Evolutionary conservation across 345 rosid species (phyloP), one percentile per base, ranked within the genome.

Genomic region (Boechera retrofracta): DNA sequence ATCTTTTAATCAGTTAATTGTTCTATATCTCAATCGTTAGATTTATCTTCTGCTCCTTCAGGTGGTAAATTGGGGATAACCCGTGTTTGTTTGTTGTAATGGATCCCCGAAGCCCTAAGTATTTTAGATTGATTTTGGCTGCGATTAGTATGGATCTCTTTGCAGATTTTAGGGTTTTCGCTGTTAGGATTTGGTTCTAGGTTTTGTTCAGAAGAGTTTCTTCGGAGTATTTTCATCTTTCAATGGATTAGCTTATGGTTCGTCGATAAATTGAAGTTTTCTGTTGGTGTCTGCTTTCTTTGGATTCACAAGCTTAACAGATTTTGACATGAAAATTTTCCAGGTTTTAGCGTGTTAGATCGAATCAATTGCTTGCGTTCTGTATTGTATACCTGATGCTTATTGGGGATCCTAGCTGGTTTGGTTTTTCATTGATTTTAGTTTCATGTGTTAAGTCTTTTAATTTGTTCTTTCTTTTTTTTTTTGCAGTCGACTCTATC

Each of bases 401-500:
- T 41, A 7, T 21, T 5, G 33, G 5, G 13, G 28, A 57, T 44
- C 42, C 26, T 73, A 5, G 38, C 7, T 64, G 62, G 18, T 55
- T 74, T 64, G 36, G 41, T 55, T 11, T 57, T 58, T 38, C 10
- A 12, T 24, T 55, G 7, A 2, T 42, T 7, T 54, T 35, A 35
- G 58, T 55, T 44, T 59, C 39, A 49, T 38, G 8, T 68, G 13
- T 31, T 83, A 58, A 77, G 5, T 10, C 24, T 32, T 56, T 48
- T 9, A 0, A 5, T 38, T 26, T 71, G 39, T 12, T 51, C 1
- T 45, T 35, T 71, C 75, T 55, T 86, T 10, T 38, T 4, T 44
- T 12, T 11, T 9, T 6, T 7, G 86, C 85, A 91, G 99, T 96
- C 99, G 83, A 82, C 98, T 4, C 86, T 96, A 69, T 92, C 98